Conservation (phyloP, 192 early-diverging fungal species). For the Backusella parvicylindrica region DNA sequence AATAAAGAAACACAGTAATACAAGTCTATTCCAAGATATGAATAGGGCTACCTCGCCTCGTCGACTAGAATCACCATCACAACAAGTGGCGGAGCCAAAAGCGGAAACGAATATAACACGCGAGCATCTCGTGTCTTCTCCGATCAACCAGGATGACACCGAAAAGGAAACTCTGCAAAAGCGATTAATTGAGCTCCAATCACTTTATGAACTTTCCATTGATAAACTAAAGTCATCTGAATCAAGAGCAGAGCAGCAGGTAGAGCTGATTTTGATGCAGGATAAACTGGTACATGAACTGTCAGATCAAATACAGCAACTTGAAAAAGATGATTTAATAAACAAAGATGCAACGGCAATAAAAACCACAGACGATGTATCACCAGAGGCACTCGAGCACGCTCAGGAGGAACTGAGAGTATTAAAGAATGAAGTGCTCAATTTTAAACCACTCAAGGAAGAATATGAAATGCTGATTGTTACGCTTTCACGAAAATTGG, state of each 20-base stretch:
- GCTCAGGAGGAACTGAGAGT: background rate
- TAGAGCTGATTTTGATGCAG: background rate
- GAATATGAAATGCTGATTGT: background rate
- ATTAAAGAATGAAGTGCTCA: background rate
- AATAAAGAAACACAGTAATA: background rate
- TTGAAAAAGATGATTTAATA: background rate
- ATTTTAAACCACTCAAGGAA: background rate
- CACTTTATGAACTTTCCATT: background rate
- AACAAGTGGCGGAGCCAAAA: background rate
- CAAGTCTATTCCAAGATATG: background rate
- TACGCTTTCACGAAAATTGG: background rate
- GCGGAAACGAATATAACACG: background rate
- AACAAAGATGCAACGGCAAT: background rate
- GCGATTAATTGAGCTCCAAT: background rate
- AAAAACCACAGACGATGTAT: background rate
- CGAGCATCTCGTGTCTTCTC: background rate
- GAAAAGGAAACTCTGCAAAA: background rate
- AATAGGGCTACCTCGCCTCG: background rate
- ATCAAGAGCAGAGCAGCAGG: background rate
- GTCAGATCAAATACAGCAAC: background rate
- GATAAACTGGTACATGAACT: background rate
- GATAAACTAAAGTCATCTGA: background rate
- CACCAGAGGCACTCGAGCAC: background rate
- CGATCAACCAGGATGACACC: background rate
- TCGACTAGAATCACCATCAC: background rate